Conservation (phyloP, 2,329 filamentous ascomycete genomes). For the Lachnellula occidentalis region DNA sequence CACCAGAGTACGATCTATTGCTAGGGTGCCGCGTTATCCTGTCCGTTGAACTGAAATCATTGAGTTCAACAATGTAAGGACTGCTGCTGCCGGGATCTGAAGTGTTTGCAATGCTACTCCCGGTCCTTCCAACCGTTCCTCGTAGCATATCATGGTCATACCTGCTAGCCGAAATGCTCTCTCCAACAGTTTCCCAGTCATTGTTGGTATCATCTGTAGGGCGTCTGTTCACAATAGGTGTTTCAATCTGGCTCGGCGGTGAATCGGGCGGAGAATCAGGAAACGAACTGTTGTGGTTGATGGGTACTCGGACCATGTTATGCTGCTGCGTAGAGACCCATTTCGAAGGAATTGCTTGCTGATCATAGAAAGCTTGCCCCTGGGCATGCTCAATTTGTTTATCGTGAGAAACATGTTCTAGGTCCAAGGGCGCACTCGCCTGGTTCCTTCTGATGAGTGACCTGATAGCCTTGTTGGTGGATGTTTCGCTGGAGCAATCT, state of each 20-base stretch:
- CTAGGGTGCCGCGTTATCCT: slow-evolving; percentile 27
- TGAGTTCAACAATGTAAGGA: slow-evolving; percentile 11
- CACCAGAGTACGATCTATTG: slow-evolving; percentile 18
- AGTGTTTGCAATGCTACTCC: slow-evolving; percentile 28
- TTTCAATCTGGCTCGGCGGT: not conserved
- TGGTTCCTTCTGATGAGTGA: slow-evolving; percentile 13
- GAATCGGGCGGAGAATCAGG: slow-evolving; percentile 14
- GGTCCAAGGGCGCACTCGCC: slow-evolving; percentile 5
- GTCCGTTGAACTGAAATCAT: slow-evolving; percentile 23
- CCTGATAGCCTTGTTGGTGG: slow-evolving; percentile 7
- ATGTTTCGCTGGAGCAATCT: slow-evolving; percentile 5
- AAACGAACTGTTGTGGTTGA: slow-evolving; percentile 17
- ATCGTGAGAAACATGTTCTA: slow-evolving; percentile 4
- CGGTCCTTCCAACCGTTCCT: slow-evolving; percentile 17
- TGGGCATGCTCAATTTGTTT: slow-evolving; percentile 3
- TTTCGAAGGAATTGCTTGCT: slow-evolving; percentile 17
- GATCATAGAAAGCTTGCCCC: slow-evolving; percentile 21
- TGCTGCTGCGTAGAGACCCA: slow-evolving; percentile 16
- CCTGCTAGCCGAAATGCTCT: slow-evolving; percentile 15
- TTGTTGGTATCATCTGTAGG: slow-evolving; percentile 18
- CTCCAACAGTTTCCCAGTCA: slow-evolving; percentile 31
- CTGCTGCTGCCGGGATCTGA: slow-evolving; percentile 20
- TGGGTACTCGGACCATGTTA: slow-evolving; percentile 21
- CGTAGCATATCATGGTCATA: slow-evolving; percentile 10
- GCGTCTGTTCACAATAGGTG: slow-evolving; percentile 1